phyloP scores from a whole-genome alignment of 805 yeast species.

The Tetrapisispora nanseiensis region DNA sequence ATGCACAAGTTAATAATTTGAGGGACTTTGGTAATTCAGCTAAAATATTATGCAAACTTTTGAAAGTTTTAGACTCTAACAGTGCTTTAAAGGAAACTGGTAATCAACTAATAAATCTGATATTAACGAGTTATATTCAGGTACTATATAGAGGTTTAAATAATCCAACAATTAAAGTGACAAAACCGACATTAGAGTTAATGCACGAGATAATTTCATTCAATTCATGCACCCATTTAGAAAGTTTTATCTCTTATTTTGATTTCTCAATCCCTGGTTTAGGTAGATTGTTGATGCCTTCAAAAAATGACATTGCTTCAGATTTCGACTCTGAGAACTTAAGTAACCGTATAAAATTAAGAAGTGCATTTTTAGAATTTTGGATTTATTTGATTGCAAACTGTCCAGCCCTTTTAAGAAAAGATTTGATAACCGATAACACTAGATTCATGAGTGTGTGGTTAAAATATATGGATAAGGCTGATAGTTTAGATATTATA shows the following conservation, averaged over 20 bases:
- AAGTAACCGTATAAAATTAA: constrained; percentile 33
- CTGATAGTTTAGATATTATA: constrained; percentile 42
- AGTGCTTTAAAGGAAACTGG: constrained; percentile 15
- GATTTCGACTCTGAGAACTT: constrained; percentile 26
- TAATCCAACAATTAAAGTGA: constrained; percentile 44
- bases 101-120: constrained; percentile 31
- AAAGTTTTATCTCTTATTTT: constrained; percentile 52
- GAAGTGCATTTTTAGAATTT: constrained; percentile 52
- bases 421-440: constrained; percentile 48
- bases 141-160: constrained; percentile 59
- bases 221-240: constrained; percentile 41
- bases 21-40: constrained; percentile 39
- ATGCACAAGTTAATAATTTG: constrained; percentile 42
- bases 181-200: constrained; percentile 54
- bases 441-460: constrained; percentile 53
- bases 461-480: constrained; percentile 50
- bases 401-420: constrained; percentile 48
- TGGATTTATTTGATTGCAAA: constrained; percentile 44
- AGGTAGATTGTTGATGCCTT: constrained; percentile 51
- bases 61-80: constrained; percentile 20
- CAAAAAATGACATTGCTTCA: constrained; percentile 37
- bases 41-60: constrained; percentile 31
- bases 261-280: constrained; percentile 57
- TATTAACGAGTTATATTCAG: constrained; percentile 49
- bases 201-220: constrained; percentile 43